Evolutionary conservation across 2,329 filamentous ascomycete genomes (phyloP).

Genomic region (Paracamarosporium sp.): DNA sequence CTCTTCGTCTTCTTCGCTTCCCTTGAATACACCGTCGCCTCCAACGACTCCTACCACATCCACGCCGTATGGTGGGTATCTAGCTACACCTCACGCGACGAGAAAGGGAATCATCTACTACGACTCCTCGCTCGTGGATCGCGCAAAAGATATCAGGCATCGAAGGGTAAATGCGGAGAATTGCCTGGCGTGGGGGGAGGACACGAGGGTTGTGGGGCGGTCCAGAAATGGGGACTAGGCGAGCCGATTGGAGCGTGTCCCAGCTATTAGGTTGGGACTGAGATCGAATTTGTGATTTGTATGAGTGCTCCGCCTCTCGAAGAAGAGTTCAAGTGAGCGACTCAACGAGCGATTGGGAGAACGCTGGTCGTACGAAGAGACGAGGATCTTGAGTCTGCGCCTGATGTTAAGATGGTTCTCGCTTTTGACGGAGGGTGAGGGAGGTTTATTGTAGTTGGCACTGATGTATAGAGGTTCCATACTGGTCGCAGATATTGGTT

Average conservation of each 20-base stretch:
- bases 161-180: not conserved
- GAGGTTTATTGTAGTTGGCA: too few species aligned
- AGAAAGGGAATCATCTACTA: not conserved
- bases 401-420: too few species aligned
- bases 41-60: not conserved
- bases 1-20: not conserved
- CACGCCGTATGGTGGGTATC: not conserved
- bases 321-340: not conserved
- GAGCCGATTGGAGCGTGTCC: not conserved
- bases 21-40: not conserved
- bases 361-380: too few species aligned
- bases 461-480: too few species aligned
- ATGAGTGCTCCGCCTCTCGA: not conserved
- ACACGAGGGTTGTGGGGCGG: not conserved
- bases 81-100: not conserved
- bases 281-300: not conserved
- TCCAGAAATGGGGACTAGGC: not conserved
- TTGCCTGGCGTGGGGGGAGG: not conserved
- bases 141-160: not conserved
- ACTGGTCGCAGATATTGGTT: too few species aligned
- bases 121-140: not conserved
- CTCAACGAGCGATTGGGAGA: not conserved
- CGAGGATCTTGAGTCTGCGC: too few species aligned
- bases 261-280: not conserved
- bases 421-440: not conserved